Evolutionary conservation across 768 basidiomycete genomes (phyloP).

Genomic region (Termitomyces sp.): DNA sequence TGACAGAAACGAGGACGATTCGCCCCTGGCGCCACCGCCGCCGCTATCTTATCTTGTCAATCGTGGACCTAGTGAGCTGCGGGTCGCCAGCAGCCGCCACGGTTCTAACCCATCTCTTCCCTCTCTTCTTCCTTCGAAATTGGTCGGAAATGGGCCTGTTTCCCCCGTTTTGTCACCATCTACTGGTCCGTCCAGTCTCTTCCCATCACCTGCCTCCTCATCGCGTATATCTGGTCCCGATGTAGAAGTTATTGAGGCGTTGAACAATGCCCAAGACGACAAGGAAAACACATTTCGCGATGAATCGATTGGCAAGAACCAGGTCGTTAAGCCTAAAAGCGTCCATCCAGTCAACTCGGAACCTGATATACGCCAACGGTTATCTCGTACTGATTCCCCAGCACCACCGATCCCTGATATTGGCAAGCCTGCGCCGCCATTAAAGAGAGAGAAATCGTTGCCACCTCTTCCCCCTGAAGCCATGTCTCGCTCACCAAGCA

Average conservation of each 20-base stretch:
- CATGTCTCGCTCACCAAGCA: conserved; percentile 33
- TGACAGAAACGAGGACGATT: conserved; percentile 59
- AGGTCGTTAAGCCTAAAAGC: conserved; percentile 27
- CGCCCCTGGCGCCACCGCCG: conserved; percentile 86
- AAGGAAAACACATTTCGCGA: conserved; percentile 32
- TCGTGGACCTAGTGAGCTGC: conserved; percentile 47
- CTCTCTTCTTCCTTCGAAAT: conserved; percentile 54
- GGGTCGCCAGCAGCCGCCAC: conserved; percentile 43
- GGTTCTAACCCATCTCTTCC: conserved; percentile 69
- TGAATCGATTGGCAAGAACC: conserved; percentile 28
- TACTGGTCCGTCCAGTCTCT: conserved; percentile 69
- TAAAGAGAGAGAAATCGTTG: conserved; percentile 63
- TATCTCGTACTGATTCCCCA: conserved; percentile 27
- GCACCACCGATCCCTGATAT: conserved; percentile 23
- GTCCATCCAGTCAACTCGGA: conserved; percentile 58
- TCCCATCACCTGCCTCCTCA: conserved; percentile 76
- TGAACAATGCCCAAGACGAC: conserved; percentile 40
- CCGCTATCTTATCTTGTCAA: conserved; percentile 85
- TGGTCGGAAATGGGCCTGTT: conserved; percentile 30
- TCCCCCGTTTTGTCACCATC: conserved; percentile 72
- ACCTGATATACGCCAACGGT: conserved; percentile 53
- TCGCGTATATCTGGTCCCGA: conserved; percentile 61
- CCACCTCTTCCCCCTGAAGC: conserved; percentile 68
- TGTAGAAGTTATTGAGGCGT: conserved; percentile 43
- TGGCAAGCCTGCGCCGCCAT: conserved; percentile 12